Evolutionary conservation across 192 early-diverging fungal genomes (phyloP).

Genomic region (Backusella tuberculispora): DNA sequence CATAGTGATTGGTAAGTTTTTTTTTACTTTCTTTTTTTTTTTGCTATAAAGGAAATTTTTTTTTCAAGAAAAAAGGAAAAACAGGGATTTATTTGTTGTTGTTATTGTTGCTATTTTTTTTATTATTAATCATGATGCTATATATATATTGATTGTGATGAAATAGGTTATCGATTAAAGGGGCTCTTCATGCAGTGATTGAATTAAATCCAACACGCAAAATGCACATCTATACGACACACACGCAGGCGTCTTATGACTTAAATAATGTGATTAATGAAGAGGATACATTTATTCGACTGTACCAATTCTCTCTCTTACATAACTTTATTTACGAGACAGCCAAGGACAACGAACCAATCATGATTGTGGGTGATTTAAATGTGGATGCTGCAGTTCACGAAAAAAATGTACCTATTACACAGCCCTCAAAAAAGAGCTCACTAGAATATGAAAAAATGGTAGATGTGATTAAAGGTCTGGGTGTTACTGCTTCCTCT

Average conservation of each 20-base stretch:
- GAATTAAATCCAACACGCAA: slow-evolving; percentile 48
- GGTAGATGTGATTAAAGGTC: slow-evolving; percentile 56
- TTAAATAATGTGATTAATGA: slow-evolving; percentile 55
- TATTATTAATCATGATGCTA: background rate
- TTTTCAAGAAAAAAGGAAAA: no score
- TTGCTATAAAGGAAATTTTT: slow-evolving; percentile 21
- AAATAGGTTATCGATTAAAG: slow-evolving; percentile 67
- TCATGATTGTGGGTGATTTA: slow-evolving; percentile 54
- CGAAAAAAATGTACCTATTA: slow-evolving; percentile 21
- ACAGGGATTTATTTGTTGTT: background rate
- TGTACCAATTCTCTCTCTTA: slow-evolving; percentile 67
- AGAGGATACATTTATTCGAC: slow-evolving; percentile 57
- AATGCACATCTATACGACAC: slow-evolving; percentile 80
- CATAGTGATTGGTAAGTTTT: slow-evolving; percentile 70
- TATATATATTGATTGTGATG: slow-evolving; percentile 16
- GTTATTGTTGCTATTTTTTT: slow-evolving; percentile 13
- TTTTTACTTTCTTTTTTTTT: slow-evolving; percentile 15
- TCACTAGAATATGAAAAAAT: slow-evolving; percentile 57
- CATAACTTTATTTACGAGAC: slow-evolving; percentile 68
- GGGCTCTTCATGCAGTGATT: slow-evolving; percentile 79
- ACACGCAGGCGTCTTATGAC: slow-evolving; percentile 81
- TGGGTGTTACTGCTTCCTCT: slow-evolving; percentile 20
- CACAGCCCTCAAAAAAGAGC: slow-evolving; percentile 44
- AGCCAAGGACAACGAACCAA: slow-evolving; percentile 41
- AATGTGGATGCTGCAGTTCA: slow-evolving; percentile 65